These are phyloP conservation scores for Daldinia grandis DNA, from an alignment of 495 filamentous ascomycete genomes.

Conservation along the genomic window DNA sequence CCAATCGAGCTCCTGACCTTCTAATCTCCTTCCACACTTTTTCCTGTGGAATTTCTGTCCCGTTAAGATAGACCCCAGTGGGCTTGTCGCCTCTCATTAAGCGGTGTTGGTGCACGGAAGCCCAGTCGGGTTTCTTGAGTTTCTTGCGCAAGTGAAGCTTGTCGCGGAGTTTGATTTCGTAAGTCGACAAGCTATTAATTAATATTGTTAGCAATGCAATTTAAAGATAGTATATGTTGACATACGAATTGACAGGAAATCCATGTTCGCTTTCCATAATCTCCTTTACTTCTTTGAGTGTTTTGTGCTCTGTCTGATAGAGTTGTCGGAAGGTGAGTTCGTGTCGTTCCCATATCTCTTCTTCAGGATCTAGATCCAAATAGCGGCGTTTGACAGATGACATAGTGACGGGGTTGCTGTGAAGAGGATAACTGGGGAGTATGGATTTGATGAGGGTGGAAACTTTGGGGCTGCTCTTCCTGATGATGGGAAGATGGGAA, in stretches of 20 bases:
- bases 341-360: background rate
- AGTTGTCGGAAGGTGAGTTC: background rate
- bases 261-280: background rate
- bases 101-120: background rate
- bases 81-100: background rate
- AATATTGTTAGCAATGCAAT: background rate
- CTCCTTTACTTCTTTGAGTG: background rate
- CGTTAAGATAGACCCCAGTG: background rate
- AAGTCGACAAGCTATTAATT: conserved; percentile 30
- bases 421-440: background rate
- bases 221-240: background rate
- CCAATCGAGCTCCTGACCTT: conserved; percentile 27
- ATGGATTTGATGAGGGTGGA: background rate
- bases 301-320: background rate
- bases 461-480: background rate
- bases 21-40: conserved; percentile 38
- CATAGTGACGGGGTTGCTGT: background rate
- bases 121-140: conserved; percentile 31
- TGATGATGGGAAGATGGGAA: background rate
- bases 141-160: conserved; percentile 33
- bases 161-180: conserved; percentile 37
- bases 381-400: background rate
- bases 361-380: background rate
- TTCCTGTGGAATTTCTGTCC: conserved; percentile 28
- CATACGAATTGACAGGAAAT: background rate